Base-by-base conservation (phyloP, 2,329 filamentous ascomycete species). In the Ramichloridium luteum region DNA sequence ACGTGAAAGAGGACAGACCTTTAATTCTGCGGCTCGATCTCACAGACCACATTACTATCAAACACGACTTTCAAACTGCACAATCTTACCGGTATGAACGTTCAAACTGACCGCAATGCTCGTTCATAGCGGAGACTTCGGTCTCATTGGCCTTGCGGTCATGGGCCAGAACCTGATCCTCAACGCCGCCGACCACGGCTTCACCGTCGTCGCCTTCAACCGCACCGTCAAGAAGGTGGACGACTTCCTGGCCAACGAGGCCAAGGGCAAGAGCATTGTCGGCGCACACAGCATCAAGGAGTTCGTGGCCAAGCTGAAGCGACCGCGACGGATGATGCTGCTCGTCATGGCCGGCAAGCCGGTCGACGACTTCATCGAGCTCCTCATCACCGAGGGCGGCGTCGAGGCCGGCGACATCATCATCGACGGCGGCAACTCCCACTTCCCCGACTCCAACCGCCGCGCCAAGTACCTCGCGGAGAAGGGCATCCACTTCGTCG, bases 371-470 rank as follows among this genome's bases (percentile, higher is more conserved):
- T 96, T 93, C 79, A 96, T 98, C 56, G 85, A 94, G 74, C 77
- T 78, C 50, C 79, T 98, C 47, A 72, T 96, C 32, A 59, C 43
- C 38, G 57, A 62, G 52, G 61, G 60, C 46, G 75, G 81, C 57
- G 69, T 88, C 45, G 78, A 85, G 60, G 59, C 73, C 55, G 86
- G 84, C 48, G 90, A 98, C 61, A 94, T 98, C 74, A 92, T 98
- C 72, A 96, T 98, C 55, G 90, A 98, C 58, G 90, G 90, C 61
- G 90, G 85, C 55, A 96, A 98, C 80, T 96, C 88, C 47, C 90
- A 96, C 72, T 98, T 81, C 77, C 90, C 90, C 57, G 90, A 96
- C 69, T 88, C 83, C 68, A 96, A 94, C 77, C 85, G 90, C 65
- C 83, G 90, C 57, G 86, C 84, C 62, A 70, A 81, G 65, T 93